phyloP scores from a whole-genome alignment of 2,329 filamentous ascomycete species.

The Fulvia fulva region DNA sequence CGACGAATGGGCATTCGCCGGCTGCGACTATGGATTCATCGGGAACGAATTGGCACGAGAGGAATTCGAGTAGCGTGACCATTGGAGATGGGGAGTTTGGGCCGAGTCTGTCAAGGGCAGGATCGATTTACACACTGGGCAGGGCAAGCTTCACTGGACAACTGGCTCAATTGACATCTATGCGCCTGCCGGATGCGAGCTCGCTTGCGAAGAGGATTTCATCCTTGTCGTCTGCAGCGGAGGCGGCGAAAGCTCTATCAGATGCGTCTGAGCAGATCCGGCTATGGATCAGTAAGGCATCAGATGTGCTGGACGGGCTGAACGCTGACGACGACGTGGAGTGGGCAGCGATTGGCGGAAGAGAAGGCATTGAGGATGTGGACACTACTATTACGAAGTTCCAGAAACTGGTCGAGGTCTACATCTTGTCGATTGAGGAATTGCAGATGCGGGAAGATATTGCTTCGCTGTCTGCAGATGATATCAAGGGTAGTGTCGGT shows the following conservation, averaged over 20 bases:
- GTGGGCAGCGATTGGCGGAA: constrained; percentile 86
- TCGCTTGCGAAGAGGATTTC: constrained; percentile 78
- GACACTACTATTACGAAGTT: constrained; percentile 74
- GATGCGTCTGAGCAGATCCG: constrained; percentile 88
- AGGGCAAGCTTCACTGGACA: constrained; percentile 90
- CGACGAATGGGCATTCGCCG: constrained; percentile 15
- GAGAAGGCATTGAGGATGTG: constrained; percentile 69
- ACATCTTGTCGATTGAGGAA: constrained; percentile 89
- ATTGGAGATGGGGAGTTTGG: constrained; percentile 59
- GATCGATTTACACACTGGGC: constrained; percentile 90
- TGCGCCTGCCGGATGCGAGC: constrained; percentile 81
- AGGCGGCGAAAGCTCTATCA: constrained; percentile 77
- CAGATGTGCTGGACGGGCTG: constrained; percentile 79
- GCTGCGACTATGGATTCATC: constrained; percentile 5
- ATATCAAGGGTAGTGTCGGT: constrained; percentile 69
- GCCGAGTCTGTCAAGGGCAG: constrained; percentile 60
- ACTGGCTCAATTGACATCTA: constrained; percentile 83
- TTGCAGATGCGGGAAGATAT: constrained; percentile 79
- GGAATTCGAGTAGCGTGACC: constrained; percentile 26
- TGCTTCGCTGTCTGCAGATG: constrained; percentile 62
- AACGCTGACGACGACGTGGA: constrained; percentile 97
- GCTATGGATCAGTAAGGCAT: constrained; percentile 89
- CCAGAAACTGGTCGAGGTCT: constrained; percentile 84
- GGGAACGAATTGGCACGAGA: constrained; percentile 8
- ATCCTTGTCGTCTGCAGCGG: constrained; percentile 76